Percentiles rank a stretch among this genome's conserved stretches.
phyloP scores from a whole-genome alignment of 495 filamentous ascomycete genomes.

The Penicillium waksmanii region DNA sequence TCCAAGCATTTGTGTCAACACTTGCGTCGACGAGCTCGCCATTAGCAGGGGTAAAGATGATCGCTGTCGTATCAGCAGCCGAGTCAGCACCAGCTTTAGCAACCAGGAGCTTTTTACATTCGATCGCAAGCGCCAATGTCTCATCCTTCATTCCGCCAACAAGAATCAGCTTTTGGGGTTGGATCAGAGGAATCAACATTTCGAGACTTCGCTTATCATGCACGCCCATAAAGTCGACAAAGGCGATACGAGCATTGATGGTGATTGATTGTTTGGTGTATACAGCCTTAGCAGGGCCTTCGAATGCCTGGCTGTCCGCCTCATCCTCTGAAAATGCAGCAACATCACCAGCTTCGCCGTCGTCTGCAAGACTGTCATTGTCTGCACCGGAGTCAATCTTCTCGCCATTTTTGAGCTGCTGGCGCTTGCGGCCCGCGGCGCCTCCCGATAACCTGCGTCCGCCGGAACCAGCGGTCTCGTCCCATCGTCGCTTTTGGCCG shows the following conservation, averaged over 20 bases:
- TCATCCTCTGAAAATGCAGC: conserved; percentile 53
- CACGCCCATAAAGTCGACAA: conserved; percentile 88
- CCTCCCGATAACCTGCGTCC: conserved; percentile 41
- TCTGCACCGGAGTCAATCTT: conserved; percentile 47
- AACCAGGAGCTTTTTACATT: conserved; percentile 78
- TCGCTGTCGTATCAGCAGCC: conserved; percentile 44
- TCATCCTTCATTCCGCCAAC: conserved; percentile 78
- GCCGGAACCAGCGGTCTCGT: conserved; percentile 59
- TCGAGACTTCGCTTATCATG: conserved; percentile 91
- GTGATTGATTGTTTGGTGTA: conserved; percentile 61
- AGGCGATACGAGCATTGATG: conserved; percentile 75
- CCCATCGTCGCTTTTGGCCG: conserved; percentile 94
- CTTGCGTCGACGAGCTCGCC: conserved; percentile 81
- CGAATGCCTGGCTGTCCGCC: conserved; percentile 49
- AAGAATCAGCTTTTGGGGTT: conserved; percentile 90
- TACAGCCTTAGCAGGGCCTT: conserved; percentile 76
- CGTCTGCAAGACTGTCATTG: conserved; percentile 46
- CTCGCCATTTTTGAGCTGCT: conserved; percentile 46
- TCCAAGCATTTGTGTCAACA: conserved; percentile 97
- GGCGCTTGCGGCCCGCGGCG: conserved; percentile 45
- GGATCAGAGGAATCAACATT: conserved; percentile 93
- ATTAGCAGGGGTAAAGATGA: conserved; percentile 78
- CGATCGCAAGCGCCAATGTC: conserved; percentile 72
- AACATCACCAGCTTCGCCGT: conserved; percentile 49
- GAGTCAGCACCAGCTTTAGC: conserved; percentile 48